Conservation (phyloP, 371 early-diverging fungal genomes). For the Globomyces sp. region DNA sequence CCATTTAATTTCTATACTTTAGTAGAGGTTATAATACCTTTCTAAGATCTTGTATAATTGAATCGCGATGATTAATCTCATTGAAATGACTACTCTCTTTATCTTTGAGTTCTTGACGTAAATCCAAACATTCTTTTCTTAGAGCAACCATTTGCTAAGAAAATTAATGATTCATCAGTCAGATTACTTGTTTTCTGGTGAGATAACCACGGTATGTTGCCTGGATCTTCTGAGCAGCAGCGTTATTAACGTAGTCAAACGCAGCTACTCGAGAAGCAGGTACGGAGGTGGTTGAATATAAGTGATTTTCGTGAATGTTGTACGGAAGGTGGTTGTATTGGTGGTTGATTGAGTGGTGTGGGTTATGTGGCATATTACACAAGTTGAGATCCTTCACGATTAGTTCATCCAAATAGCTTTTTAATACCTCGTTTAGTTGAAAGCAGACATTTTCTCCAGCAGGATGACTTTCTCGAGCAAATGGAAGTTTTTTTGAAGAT, state of each 20-base stretch:
- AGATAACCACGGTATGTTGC: slow-evolving; percentile 1
- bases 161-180: not conserved
- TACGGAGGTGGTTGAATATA: too few species aligned
- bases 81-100: not conserved
- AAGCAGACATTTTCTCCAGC: not conserved
- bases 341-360: not conserved
- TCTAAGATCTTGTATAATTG: not conserved
- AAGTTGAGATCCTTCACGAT: too few species aligned
- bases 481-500: slow-evolving; percentile 3
- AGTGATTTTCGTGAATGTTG: too few species aligned
- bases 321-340: not conserved
- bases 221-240: slow-evolving; percentile 1
- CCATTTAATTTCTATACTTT: slow-evolving; percentile 1
- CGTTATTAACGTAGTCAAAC: not conserved
- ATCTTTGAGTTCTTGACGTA: not conserved
- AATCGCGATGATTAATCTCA: not conserved
- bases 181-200: not conserved
- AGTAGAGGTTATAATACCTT: not conserved
- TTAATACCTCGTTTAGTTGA: too few species aligned
- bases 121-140: not conserved
- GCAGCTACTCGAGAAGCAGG: too few species aligned
- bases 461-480: not conserved
- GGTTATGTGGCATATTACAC: too few species aligned
- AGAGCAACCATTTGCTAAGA: slow-evolving; percentile 1
- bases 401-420: too few species aligned